These are phyloP conservation scores for Syncephalastrum monosporum DNA, from an alignment of 371 early-diverging fungal species.

Conservation along the genomic window DNA sequence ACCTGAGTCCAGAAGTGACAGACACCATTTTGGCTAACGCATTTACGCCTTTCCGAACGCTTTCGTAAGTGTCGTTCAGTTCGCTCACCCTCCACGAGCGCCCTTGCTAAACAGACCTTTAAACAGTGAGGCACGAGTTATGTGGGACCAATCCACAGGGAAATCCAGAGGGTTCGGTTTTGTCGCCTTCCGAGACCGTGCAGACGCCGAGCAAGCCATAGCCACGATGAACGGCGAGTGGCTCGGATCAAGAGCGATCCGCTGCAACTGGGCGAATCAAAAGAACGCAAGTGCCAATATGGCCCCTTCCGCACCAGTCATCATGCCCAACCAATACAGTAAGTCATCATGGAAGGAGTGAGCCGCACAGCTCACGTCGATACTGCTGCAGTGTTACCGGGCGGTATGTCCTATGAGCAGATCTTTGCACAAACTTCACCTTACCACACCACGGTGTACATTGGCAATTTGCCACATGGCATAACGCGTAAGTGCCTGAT, in stretches of 20 bases:
- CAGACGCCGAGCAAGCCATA: slow-evolving; percentile 80
- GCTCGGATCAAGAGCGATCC: slow-evolving; percentile 61
- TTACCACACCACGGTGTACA: slow-evolving; percentile 83
- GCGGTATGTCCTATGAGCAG: slow-evolving; percentile 57
- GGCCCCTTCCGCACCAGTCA: neutral
- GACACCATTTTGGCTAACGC: slow-evolving; percentile 70
- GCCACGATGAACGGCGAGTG: slow-evolving; percentile 86
- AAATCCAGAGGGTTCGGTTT: slow-evolving; percentile 86
- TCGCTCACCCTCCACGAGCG: slow-evolving; percentile 3
- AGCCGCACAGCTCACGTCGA: neutral
- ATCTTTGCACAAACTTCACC: slow-evolving; percentile 72
- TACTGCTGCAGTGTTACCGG: slow-evolving; percentile 13
- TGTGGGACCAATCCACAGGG: slow-evolving; percentile 75
- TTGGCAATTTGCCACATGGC: slow-evolving; percentile 78
- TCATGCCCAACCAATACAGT: slow-evolving; percentile 5
- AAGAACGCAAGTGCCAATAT: slow-evolving; percentile 24
- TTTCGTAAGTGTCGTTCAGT: slow-evolving; percentile 52
- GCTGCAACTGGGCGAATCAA: slow-evolving; percentile 74
- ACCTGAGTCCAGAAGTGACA: slow-evolving; percentile 82
- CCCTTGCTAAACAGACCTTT: slow-evolving; percentile 50
- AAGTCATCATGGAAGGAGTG: neutral
- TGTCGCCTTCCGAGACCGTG: slow-evolving; percentile 77
- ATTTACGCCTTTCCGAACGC: slow-evolving; percentile 60
- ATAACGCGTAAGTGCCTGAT: slow-evolving; percentile 55
- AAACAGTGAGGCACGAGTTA: slow-evolving; percentile 55